Evolutionary conservation across 148 eudicot genomes (phyloP).

Genomic region (Diospyros lotus): DNA sequence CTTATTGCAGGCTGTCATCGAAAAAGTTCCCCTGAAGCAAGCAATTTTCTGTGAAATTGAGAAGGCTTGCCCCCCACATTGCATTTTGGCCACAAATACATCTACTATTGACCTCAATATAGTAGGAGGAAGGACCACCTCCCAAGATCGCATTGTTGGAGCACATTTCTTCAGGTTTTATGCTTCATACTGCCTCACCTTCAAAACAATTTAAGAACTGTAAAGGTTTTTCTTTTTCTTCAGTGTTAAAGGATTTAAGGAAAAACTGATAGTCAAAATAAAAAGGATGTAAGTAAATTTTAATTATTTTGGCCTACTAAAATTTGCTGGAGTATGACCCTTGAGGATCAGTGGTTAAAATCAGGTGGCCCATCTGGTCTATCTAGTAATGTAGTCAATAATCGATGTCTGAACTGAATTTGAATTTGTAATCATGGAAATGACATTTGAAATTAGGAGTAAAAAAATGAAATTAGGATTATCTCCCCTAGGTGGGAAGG

Average conservation of each 20-base stretch:
- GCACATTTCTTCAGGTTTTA: constrained; percentile 96
- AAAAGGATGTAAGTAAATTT: not conserved
- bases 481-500: not conserved
- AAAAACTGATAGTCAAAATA: not conserved
- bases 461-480: not conserved
- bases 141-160: constrained; percentile 82
- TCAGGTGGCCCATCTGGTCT: constrained; percentile 1
- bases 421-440: not conserved
- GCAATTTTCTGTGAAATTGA: constrained; percentile 80
- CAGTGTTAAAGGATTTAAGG: not conserved
- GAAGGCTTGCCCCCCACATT: constrained; percentile 84
- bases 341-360: not conserved
- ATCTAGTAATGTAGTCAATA: not conserved
- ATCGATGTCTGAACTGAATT: not conserved
- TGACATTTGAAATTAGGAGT: not conserved
- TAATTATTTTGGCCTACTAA: not conserved
- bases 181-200: constrained; percentile 2
- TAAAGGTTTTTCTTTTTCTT: not conserved
- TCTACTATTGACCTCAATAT: constrained; percentile 84
- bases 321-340: not conserved
- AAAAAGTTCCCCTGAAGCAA: constrained; percentile 77
- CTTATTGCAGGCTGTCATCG: constrained; percentile 76
- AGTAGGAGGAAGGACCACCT: constrained; percentile 69
- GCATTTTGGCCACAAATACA: constrained; percentile 93
- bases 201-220: constrained; percentile 1